Evolutionary conservation across 75 land plant genomes (phyloP), one percentile per base, ranked within the genome.

Genomic region (Gnetum montanum): DNA sequence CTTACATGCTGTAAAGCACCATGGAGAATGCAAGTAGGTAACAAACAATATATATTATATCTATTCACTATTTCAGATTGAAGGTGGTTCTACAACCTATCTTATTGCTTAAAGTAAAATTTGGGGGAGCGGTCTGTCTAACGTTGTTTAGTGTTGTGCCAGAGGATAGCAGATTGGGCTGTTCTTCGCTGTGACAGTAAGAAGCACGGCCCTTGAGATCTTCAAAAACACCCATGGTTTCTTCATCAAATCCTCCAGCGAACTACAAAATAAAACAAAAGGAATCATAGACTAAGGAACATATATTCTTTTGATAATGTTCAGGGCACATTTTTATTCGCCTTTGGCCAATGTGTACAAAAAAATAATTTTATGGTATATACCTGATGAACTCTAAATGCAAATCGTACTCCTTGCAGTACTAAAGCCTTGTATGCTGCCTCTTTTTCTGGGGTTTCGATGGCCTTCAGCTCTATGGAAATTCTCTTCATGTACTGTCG

Each of bases 241-340:
- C 96, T 23, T 63, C 82, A 67, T 90, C 96, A 59, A 90, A 90
- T 8, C 96, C 96, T 37, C 96, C 94, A 7, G 96, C 96, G 66
- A 90, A 86, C 93, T 89, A 66, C 15, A n/a, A 52, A 1, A 52
- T 31, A 52, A 18, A 8, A 29, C 0, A 0, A 51, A 31, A 58
- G 26, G 13, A n/a, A 58, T 4, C 19, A 43, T 53, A 31, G 12
- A 8, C 34, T 6, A 22, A 2, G 16, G 36, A 31, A 20, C 19
- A 53, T 10, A 31, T 19, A 53, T 6, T 31, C 19, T 19, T 33
- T 15, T 19, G 22, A 33, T 33, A 34, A 34, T 34, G 8, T 1
- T 15, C 16, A 4, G 13, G 18, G 4, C 15, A 16, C 55, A 3
- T 15, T 13, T 31, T 20, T 34, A 31, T 41, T 15, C 13, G 22